Evolutionary conservation across 768 basidiomycete species (phyloP).

Genomic region (Paxillus rubicundulus): DNA sequence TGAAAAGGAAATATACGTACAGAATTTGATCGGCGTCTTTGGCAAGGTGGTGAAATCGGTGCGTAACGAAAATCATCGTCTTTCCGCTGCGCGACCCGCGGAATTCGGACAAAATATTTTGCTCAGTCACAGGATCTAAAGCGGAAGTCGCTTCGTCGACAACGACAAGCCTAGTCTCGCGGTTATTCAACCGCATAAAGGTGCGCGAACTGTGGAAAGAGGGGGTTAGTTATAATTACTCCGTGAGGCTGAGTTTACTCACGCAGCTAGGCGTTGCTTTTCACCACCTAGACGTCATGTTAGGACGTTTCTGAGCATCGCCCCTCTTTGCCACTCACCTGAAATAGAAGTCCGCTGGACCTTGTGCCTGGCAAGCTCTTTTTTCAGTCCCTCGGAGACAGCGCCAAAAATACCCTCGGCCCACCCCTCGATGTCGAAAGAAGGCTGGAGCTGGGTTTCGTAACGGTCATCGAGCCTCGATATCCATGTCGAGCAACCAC

Average conservation of each 20-base stretch:
- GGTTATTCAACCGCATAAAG: constrained; percentile 38
- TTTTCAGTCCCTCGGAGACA: constrained; percentile 20
- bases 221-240: not conserved
- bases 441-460: constrained; percentile 32
- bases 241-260: constrained; percentile 18
- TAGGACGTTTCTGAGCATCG: constrained; percentile 8
- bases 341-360: constrained; percentile 23
- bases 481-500: constrained; percentile 32
- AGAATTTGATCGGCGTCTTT: constrained; percentile 51
- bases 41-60: constrained; percentile 50
- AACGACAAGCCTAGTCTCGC: constrained; percentile 44
- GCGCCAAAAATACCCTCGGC: constrained; percentile 15
- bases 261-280: constrained; percentile 50
- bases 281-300: constrained; percentile 36
- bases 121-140: constrained; percentile 54
- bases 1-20: constrained; percentile 33
- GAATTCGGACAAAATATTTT: constrained; percentile 42
- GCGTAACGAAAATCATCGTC: constrained; percentile 56
- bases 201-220: constrained; percentile 39
- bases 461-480: constrained; percentile 30
- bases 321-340: constrained; percentile 10
- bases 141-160: constrained; percentile 61
- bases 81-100: constrained; percentile 40
- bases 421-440: constrained; percentile 22
- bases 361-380: constrained; percentile 21